Base-by-base conservation (phyloP, 2,329 filamentous ascomycete species). In the Penicillium brasilianum region DNA sequence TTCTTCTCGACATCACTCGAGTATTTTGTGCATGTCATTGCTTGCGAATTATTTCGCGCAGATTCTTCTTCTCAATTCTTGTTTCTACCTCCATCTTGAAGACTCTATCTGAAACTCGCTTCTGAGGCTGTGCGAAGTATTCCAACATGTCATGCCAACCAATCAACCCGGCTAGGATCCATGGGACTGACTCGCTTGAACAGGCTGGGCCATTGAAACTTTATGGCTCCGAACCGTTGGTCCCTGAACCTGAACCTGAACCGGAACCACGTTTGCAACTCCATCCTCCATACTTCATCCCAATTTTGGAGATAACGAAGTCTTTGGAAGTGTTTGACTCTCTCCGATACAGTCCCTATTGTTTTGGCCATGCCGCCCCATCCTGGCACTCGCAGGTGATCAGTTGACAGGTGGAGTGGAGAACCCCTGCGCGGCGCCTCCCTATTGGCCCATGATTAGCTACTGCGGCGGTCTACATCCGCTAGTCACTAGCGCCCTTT, bases 331-430 rank as follows among this genome's bases (percentile, higher is more conserved):
- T 20, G 7, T 28, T 7, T 28, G 25, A n/a, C 44, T 30, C 43
- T 28, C n/a, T 28, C 14, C 50, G 18, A 37, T 36, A 41, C 36
- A 20, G 8, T 51, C 10, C 18, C 49, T 25, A 28, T 16, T 53
- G 6, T 39, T 53, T 37, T 41, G 22, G 32, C 28, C 22, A 37
- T 34, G 44, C 25, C 46, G 44, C 36, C 20, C 43, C 36, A 51
- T 58, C 48, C 48, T 52, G 44, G n/a, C 28, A 39, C 58, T 59
- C 60, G 55, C 41, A 41, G 34, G 32, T 59, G 55, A 61, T 57
- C 50, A 48, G 48, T 63, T 64, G 66, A 66, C 65, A 65, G 65
- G 65, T 68, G 66, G 65, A 60, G 58, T 53, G 52, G 34, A 51
- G 43, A 30, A 62, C 32, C 56, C 59, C 51, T 58, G 52, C 32